Conservation (phyloP, 2,329 filamentous ascomycete genomes). For the Claviceps sp. region DNA sequence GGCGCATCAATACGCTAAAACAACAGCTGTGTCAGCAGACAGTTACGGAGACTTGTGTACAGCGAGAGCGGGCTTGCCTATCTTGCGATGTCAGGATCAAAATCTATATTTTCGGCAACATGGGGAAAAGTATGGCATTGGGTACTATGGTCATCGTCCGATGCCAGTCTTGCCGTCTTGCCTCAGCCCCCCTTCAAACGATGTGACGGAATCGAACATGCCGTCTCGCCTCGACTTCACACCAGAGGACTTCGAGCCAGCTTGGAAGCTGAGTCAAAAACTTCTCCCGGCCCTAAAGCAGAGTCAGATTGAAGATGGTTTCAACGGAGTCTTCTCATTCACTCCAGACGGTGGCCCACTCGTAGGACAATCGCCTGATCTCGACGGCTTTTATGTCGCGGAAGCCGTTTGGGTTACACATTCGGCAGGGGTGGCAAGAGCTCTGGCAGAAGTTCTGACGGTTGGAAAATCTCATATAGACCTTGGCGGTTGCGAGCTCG, state of each 20-base stretch:
- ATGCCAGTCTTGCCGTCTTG: slow-evolving; percentile 45
- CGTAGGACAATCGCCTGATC: slow-evolving; percentile 40
- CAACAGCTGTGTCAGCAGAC: slow-evolving; percentile 34
- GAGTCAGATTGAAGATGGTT: slow-evolving; percentile 41
- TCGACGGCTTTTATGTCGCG: slow-evolving; percentile 50
- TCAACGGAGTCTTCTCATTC: slow-evolving; percentile 55
- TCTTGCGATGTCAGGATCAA: slow-evolving; percentile 48
- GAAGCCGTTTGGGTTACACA: slow-evolving; percentile 57
- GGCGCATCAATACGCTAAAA: slow-evolving; percentile 52
- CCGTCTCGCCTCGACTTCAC: slow-evolving; percentile 50
- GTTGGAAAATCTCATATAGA: slow-evolving; percentile 41
- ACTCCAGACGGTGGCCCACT: slow-evolving; percentile 50
- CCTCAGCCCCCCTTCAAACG: slow-evolving; percentile 36
- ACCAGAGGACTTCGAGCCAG: slow-evolving; percentile 43
- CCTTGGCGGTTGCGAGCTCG: slow-evolving; percentile 44
- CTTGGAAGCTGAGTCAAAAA: slow-evolving; percentile 42
- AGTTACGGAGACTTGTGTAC: slow-evolving; percentile 15
- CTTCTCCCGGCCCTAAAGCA: slow-evolving; percentile 39
- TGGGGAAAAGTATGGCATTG: slow-evolving; percentile 48
- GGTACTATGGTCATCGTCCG: slow-evolving; percentile 49
- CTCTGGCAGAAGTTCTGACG: slow-evolving; percentile 45
- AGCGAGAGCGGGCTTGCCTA: slow-evolving; percentile 41
- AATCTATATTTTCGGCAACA: slow-evolving; percentile 54
- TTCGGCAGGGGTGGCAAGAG: slow-evolving; percentile 48
- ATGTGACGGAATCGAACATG: slow-evolving; percentile 47